Evolutionary conservation across 1,139 yeast species (phyloP).

Genomic region (Yamadazyma diospyri): DNA sequence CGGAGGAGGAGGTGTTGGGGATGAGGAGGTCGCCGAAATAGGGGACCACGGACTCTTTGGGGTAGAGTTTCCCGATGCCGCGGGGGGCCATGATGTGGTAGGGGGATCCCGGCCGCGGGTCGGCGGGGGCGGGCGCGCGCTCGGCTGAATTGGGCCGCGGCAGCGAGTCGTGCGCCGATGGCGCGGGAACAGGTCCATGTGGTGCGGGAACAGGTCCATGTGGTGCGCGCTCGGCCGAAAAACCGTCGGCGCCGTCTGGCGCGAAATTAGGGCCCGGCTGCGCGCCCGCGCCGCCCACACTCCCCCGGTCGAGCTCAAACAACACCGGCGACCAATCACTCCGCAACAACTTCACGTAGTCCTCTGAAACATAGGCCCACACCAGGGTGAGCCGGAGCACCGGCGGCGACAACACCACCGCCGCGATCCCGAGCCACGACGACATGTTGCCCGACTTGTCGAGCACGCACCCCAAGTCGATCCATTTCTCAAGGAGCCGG

Average conservation of each 20-base stretch:
- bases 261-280: slow-evolving; percentile 14
- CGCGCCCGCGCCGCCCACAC: slow-evolving; percentile 41
- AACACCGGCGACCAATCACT: slow-evolving; percentile 94
- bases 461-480: slow-evolving; percentile 72
- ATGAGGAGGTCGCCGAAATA: slow-evolving; percentile 79
- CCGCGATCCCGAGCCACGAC: slow-evolving; percentile 90
- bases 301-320: slow-evolving; percentile 80
- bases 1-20: slow-evolving; percentile 28
- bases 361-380: slow-evolving; percentile 72
- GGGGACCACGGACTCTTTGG: slow-evolving; percentile 80
- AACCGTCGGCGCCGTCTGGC: too few relatives aligned
- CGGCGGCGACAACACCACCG: slow-evolving; percentile 79
- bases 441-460: slow-evolving; percentile 90
- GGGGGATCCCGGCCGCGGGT: slow-evolving; percentile 44
- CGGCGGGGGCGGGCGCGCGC: slow-evolving; percentile 3
- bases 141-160: too few relatives aligned
- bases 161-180: too few relatives aligned
- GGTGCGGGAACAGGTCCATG: too few relatives aligned
- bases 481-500: slow-evolving; percentile 74
- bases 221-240: too few relatives aligned
- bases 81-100: slow-evolving; percentile 86
- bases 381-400: slow-evolving; percentile 67
- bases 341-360: slow-evolving; percentile 58
- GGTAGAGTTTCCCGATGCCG: slow-evolving; percentile 74
- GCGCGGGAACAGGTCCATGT: too few relatives aligned